Base-by-base conservation (phyloP, 345 rosid genomes). In the Ceriops decandra region DNA sequence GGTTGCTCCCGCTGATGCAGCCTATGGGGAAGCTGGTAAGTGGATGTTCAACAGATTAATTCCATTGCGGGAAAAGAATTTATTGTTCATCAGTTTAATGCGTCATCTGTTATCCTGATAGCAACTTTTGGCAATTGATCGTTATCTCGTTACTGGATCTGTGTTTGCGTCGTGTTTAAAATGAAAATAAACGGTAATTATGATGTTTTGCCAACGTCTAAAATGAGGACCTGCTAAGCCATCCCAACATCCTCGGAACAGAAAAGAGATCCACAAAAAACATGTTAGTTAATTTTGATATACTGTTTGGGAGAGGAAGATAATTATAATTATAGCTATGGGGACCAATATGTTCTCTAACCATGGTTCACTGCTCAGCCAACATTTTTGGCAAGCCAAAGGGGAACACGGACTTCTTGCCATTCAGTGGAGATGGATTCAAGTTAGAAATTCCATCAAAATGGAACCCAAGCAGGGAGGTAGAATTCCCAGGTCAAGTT, bases 381-480 rank as follows among this genome's bases (percentile, higher is more conserved):
- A 93, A 93, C 70, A 87, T 93, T 57, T 91, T 89, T 72, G 97
- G 97, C 10, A 93, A 93, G 86, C 96, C 92, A 32, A 93, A 89
- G 82, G 77, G 74, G 64, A 86, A 90, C 84, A 89, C 95, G 5
- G 98, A 93, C 8, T 91, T 83, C 88, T 0, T 79, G 74, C 77
- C 91, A 0, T 89, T 81, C 76, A 77, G n/a, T 31, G 97, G 96
- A 46, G 76, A 88, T 33, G 93, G 98, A 33, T 93, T 93, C 85
- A 86, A 80, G 83, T 46, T 93, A 13, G 72, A 67, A n/a, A 65
- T 91, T 33, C 98, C 98, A 30, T 6, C 98, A 42, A 93, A 93
- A 79, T 90, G 97, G 98, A 93, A 88, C 79, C 97, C 92, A n/a
- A 91, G 95, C 87, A 89, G 86, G 67, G 98, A 91, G 82, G 68